phyloP scores from a whole-genome alignment of 108 stramenopile species.

The Pseudonitzschia pungens region DNA sequence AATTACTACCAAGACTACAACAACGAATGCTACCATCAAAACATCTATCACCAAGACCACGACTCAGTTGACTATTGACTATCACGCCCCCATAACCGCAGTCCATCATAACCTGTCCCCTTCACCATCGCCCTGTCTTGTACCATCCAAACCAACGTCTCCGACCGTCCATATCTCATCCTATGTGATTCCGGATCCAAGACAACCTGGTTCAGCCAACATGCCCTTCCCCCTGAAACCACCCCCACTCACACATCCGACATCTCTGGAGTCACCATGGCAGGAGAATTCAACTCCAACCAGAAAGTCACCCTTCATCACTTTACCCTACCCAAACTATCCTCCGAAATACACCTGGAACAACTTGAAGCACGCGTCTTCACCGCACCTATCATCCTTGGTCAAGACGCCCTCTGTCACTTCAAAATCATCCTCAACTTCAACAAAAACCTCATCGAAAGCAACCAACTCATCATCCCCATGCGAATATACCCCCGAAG shows the following conservation, averaged over 20 bases:
- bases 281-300: not conserved
- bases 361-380: not conserved
- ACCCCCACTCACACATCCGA: not conserved
- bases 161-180: not conserved
- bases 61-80: no score
- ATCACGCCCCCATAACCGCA: no score
- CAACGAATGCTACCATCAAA: no score
- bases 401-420: not conserved
- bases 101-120: no score
- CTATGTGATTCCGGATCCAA: not conserved
- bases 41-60: no score
- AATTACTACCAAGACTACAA: no score
- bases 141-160: no score
- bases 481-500: not conserved
- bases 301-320: not conserved
- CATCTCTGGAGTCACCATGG: not conserved
- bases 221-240: not conserved
- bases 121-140: no score
- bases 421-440: not conserved
- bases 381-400: not conserved
- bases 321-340: not conserved
- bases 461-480: not conserved
- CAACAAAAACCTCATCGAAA: not conserved
- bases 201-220: conserved; percentile 3
- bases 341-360: not conserved